Evolutionary conservation across 192 early-diverging fungal genomes (phyloP), one percentile per base, ranked within the genome.

Genomic region (Umbelopsis isabellina): DNA sequence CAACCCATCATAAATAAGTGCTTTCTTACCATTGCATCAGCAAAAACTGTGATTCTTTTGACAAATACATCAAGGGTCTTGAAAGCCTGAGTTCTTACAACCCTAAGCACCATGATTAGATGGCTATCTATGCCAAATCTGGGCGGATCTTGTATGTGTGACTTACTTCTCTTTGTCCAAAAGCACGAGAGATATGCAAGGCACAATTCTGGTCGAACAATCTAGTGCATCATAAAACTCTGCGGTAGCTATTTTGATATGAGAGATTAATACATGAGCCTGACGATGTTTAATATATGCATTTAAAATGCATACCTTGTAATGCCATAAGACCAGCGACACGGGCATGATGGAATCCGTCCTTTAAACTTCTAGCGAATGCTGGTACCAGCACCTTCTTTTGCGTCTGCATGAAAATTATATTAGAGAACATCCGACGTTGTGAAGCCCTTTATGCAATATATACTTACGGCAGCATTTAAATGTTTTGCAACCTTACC

Each of bases 401-500:
- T 18, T 89, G 86, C 6, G 93, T 95, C 87, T 91, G 37, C 6
- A 9, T 41, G 1, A 55, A 16, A 25, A 41, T 11, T 2, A 10
- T 12, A 21, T 2, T 3, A 48, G 45, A 23, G 0, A 67, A 33
- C 41, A 46, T 44, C 18, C 27, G 69, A 20, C 25, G 55, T 15
- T n/a, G 4, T 5, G 13, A 22, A 41, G n/a, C 6, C 16, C 7
- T 47, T 41, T 15, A 10, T 61, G 11, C 18, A 35, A 0, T 18
- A 13, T 4, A 46, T 51, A 82, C 86, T 67, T 82, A 92, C 91
- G 18, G 81, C 61, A 18, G 93, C 91, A 68, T 74, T 93, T 37
- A 99, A 77, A 51, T 93, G 72, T 15, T 90, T 88, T 58, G 89
- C 89, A 46, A 98, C 86, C 76, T 98, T 97, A n/a, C 94, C 95